These are phyloP conservation scores for Hemisphaericaspora xylanilytica DNA, from an alignment of 1,139 yeast genomes.

Conservation along the genomic window DNA sequence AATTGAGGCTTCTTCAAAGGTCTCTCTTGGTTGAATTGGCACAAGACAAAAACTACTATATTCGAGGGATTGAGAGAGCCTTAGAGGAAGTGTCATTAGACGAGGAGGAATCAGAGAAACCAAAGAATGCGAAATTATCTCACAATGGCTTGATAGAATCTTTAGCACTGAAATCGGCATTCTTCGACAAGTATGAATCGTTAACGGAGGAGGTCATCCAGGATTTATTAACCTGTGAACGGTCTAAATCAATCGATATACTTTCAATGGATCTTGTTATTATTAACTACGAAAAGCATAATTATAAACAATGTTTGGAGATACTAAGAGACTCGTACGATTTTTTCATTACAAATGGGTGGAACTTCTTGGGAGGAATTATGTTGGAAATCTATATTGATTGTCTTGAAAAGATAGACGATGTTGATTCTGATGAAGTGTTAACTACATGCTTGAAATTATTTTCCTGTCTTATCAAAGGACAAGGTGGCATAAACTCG, in stretches of 20 bases:
- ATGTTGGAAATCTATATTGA: constrained; percentile 65
- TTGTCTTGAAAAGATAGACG: constrained; percentile 54
- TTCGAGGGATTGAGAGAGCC: constrained; percentile 27
- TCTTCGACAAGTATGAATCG: constrained; percentile 25
- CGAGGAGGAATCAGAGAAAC: constrained; percentile 8
- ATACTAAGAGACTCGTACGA: constrained; percentile 68
- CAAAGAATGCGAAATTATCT: not conserved
- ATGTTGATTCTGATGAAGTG: constrained; percentile 18
- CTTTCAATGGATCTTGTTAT: constrained; percentile 81
- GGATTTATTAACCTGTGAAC: constrained; percentile 46
- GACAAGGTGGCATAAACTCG: constrained; percentile 29
- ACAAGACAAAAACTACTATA: constrained; percentile 24
- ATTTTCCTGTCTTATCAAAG: constrained; percentile 28
- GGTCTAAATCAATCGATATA: constrained; percentile 67
- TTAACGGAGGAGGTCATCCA: constrained; percentile 45
- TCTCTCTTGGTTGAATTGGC: constrained; percentile 42
- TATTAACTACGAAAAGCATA: constrained; percentile 55
- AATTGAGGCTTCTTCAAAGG: constrained; percentile 44
- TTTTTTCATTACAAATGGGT: constrained; percentile 64
- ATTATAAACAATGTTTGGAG: constrained; percentile 59
- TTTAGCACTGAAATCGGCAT: constrained; percentile 16
- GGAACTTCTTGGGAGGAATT: constrained; percentile 69
- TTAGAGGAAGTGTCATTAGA: constrained; percentile 22
- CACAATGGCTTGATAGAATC: constrained; percentile 5
- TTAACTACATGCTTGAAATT: constrained; percentile 35